A percentile compares a stretch with the other conserved stretches of the same genome.
Conservation (phyloP, 352 stramenopile genomes). For the Globisporangium carolinianum region DNA sequence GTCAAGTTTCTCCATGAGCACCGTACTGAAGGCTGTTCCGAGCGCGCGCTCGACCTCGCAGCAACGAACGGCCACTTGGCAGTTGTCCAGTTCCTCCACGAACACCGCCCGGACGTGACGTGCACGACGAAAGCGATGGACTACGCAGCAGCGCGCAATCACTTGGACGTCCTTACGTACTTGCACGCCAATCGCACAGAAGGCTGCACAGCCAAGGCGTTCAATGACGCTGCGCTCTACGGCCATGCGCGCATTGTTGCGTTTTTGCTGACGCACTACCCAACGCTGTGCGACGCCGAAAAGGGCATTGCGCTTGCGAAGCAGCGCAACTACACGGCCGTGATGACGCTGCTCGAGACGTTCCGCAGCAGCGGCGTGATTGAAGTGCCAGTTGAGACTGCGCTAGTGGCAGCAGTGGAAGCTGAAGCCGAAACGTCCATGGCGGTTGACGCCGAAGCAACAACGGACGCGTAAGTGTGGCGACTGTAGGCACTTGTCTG, state of each 20-base stretch:
- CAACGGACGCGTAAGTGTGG: too few relatives aligned
- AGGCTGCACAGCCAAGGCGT: conserved; percentile 41
- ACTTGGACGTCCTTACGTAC: conserved; percentile 37
- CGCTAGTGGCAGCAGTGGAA: background rate
- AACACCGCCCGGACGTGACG: conserved; percentile 17
- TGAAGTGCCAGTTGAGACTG: background rate
- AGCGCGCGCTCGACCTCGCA: conserved; percentile 24
- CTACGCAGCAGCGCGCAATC: conserved; percentile 32
- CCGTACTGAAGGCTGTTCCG: conserved; percentile 23
- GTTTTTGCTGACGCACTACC: conserved; percentile 30
- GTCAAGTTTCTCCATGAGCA: conserved; percentile 32
- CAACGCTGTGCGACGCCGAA: conserved; percentile 24
- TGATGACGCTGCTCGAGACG: conserved; percentile 10
- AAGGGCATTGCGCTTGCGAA: conserved; percentile 38
- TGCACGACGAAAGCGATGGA: conserved; percentile 58
- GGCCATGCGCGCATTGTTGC: conserved; percentile 34
- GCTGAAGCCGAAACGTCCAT: background rate
- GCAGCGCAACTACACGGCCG: conserved; percentile 24
- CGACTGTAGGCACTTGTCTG: too few relatives aligned
- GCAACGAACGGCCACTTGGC: conserved; percentile 20
- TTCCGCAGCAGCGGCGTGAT: background rate
- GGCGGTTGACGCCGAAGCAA: too few relatives aligned
- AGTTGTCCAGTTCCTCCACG: conserved; percentile 25
- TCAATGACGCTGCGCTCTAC: conserved; percentile 35
- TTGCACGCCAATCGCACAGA: conserved; percentile 46